Base-by-base conservation (phyloP, 2,329 filamentous ascomycete genomes). In the Cercospora berteroae region DNA sequence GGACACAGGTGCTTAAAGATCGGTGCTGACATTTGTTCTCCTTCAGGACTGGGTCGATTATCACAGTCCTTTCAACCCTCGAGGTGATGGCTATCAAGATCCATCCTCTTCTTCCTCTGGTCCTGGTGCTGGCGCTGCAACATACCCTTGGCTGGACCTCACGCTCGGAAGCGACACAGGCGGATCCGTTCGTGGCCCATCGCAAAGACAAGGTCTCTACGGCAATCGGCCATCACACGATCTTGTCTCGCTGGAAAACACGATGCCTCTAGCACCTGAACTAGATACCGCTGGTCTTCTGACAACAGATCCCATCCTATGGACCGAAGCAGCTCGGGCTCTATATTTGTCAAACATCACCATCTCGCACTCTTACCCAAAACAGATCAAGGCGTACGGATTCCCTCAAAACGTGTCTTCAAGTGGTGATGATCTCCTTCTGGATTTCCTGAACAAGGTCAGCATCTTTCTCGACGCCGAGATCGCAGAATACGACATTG, bases 111-210 rank as follows among this genome's bases (percentile, higher is more conserved):
- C 83, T 0, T 86, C 81, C 5, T 77, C 80, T 2, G 83, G 80
- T 27, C 80, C 82, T 13, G 83, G 80, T 42, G 81, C 82, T 18
- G 83, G 80, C 42, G 81, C 82, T 23, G 81, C 79, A 13, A 78
- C 80, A 39, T 85, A 85, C 65, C 67, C 77, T 0, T 85, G 82
- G 83, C 75, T 86, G 3, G 84, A 86, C 64, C 72, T 86, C 39
- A 79, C 82, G 0, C 73, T 86, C 4, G 84, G 83, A 3, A 81
- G 79, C 33, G 83, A 85, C 64, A 85, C 82, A 7, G 83, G 83
- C 42, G 83, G 85, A 52, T 81, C 80, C 27, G 82, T 86, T 44
- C 81, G 85, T 18, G 79, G 78, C 5, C 84, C 85, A 0, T 77
- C 81, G 0, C 77, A 82, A 60, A 80, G 82, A 0, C 81, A 86